A percentile compares a stretch with the other conserved stretches of the same genome.
phyloP scores from a whole-genome alignment of 257 asterid species.

The Haberlea rhodopensis region DNA sequence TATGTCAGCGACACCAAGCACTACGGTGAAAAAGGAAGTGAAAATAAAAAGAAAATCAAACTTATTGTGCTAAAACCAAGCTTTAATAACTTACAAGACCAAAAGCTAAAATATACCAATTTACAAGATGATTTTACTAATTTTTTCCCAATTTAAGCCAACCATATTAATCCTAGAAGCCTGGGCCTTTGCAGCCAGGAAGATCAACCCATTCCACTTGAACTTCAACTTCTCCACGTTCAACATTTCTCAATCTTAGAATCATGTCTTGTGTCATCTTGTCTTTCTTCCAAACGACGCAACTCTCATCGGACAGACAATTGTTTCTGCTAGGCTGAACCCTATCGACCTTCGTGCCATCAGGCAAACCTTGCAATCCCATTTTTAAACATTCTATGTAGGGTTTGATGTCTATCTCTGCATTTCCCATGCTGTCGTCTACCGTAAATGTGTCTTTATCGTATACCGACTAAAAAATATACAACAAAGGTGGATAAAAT shows the following conservation, averaged over 20 bases:
- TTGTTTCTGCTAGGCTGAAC: constrained; percentile 34
- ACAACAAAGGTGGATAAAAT: neutral
- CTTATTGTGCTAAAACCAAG: no score
- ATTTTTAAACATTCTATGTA: constrained; percentile 31
- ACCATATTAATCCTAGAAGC: neutral
- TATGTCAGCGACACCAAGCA: no score
- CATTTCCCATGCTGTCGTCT: constrained; percentile 47
- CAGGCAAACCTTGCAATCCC: constrained; percentile 31
- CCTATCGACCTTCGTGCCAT: constrained; percentile 35
- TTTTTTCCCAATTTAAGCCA: no score
- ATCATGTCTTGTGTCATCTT: constrained; percentile 41
- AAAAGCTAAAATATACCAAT: no score
- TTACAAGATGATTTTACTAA: no score
- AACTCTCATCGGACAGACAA: constrained; percentile 39
- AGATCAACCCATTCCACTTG: constrained; percentile 39
- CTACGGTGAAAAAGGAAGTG: no score
- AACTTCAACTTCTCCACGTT: constrained; percentile 40
- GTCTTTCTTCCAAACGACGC: constrained; percentile 36
- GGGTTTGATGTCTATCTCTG: constrained; percentile 38
- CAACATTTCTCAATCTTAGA: constrained; percentile 38
- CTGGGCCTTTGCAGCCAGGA: constrained; percentile 1
- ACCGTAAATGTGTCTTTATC: constrained; percentile 46
- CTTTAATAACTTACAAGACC: no score
- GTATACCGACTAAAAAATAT: constrained; percentile 33
- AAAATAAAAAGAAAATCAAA: no score